phyloP scores from a whole-genome alignment of 345 rosid genomes.

The Sonneratia alba region DNA sequence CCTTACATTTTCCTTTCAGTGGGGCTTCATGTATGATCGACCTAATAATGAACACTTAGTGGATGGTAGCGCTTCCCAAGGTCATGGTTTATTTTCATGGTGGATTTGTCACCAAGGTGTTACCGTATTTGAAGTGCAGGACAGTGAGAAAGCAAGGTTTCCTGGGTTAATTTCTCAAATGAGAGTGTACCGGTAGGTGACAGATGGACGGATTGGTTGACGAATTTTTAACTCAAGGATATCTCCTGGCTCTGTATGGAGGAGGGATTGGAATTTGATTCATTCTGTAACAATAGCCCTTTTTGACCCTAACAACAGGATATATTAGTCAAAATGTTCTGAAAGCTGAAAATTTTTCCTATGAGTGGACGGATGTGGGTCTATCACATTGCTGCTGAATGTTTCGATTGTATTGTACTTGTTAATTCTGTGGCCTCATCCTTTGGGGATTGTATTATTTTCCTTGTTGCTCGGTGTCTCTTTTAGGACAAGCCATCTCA shows the following conservation, averaged over 20 bases:
- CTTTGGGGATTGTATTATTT: no score
- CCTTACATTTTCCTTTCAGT: conserved; percentile 10
- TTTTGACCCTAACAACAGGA: conserved; percentile 2
- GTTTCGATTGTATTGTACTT: neutral
- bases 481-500: no score
- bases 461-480: no score
- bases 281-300: conserved; percentile 4
- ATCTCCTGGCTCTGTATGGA: neutral
- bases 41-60: neutral
- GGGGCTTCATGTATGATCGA: conserved; percentile 4
- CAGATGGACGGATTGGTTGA: neutral
- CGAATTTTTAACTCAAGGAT: neutral
- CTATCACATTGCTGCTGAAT: neutral
- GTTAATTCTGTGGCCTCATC: no score
- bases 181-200: neutral
- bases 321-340: neutral
- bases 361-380: neutral
- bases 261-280: neutral
- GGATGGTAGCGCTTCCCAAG: neutral
- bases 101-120: neutral
- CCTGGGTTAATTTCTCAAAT: neutral
- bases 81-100: neutral
- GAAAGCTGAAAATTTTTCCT: neutral
- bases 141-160: neutral
- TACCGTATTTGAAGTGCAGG: neutral